Conservation (phyloP, 768 basidiomycete genomes). For the Amanita brunnescens region DNA sequence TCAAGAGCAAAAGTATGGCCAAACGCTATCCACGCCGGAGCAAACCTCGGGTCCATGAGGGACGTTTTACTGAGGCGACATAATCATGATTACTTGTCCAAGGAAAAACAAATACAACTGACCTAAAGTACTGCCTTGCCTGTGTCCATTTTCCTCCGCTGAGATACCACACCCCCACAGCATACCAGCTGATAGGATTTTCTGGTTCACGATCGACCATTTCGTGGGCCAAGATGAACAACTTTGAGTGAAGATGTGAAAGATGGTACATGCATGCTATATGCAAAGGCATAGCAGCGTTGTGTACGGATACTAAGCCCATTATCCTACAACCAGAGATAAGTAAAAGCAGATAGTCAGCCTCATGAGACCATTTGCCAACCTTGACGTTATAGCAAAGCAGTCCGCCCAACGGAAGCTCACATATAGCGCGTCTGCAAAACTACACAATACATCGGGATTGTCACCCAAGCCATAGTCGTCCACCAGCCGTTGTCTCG, state of each 20-base stretch:
- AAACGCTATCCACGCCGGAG: constrained; percentile 95
- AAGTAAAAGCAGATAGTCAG: not conserved
- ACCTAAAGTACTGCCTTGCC: constrained; percentile 94
- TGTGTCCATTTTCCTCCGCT: constrained; percentile 81
- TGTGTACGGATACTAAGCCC: constrained; percentile 76
- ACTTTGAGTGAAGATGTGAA: constrained; percentile 79
- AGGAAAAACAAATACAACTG: not conserved
- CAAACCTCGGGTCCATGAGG: constrained; percentile 93
- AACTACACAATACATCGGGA: constrained; percentile 84
- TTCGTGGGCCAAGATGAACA: constrained; percentile 95
- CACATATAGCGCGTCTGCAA: constrained; percentile 84
- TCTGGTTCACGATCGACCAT: constrained; percentile 93
- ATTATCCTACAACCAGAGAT: constrained; percentile 54
- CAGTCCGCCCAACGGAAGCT: constrained; percentile 94
- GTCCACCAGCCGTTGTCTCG: constrained; percentile 69
- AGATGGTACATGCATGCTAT: constrained; percentile 98
- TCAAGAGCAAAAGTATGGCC: constrained; percentile 96
- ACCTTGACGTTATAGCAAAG: constrained; percentile 81
- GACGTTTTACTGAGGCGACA: constrained; percentile 72
- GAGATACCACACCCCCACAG: constrained; percentile 96
- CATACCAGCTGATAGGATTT: constrained; percentile 93
- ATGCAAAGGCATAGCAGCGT: constrained; percentile 85
- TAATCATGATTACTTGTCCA: constrained; percentile 4
- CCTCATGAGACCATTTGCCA: constrained; percentile 2
- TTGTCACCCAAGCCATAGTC: constrained; percentile 85